Conservation (phyloP, 768 basidiomycete genomes). For the Fomitopsis serialis region DNA sequence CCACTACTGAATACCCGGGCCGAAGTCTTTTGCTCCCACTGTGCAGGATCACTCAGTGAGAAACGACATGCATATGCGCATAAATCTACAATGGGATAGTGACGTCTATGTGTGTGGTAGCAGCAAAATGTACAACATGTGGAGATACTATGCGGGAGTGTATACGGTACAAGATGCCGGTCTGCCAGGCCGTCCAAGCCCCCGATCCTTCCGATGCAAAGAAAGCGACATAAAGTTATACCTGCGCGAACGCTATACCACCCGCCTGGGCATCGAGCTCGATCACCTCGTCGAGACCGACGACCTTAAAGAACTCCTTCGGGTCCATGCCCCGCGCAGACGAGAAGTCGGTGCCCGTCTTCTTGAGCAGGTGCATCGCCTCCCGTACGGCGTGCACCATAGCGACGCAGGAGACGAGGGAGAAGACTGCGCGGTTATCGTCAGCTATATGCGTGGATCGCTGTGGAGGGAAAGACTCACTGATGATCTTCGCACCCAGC, state of each 20-base stretch:
- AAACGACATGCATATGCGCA: not conserved
- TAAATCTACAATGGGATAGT: not conserved
- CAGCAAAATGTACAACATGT: not conserved
- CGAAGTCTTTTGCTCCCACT: no score
- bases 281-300: conserved; percentile 60
- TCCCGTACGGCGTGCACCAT: conserved; percentile 73
- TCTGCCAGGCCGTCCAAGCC: not conserved
- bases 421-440: conserved; percentile 53
- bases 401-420: conserved; percentile 69
- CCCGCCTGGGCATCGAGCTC: conserved; percentile 53
- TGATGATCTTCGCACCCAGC: conserved; percentile 73
- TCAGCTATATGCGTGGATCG: not conserved
- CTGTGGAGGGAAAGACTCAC: conserved; percentile 32
- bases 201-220: not conserved
- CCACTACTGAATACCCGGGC: no score
- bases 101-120: not conserved
- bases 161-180: not conserved
- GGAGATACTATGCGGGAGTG: not conserved
- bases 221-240: conserved; percentile 27
- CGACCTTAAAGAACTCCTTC: conserved; percentile 70
- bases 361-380: conserved; percentile 72
- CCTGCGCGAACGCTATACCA: conserved; percentile 49
- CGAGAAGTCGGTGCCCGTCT: conserved; percentile 70
- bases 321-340: conserved; percentile 66
- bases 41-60: not conserved